phyloP scores from a whole-genome alignment of 345 rosid species.

The Angophora floribunda region DNA sequence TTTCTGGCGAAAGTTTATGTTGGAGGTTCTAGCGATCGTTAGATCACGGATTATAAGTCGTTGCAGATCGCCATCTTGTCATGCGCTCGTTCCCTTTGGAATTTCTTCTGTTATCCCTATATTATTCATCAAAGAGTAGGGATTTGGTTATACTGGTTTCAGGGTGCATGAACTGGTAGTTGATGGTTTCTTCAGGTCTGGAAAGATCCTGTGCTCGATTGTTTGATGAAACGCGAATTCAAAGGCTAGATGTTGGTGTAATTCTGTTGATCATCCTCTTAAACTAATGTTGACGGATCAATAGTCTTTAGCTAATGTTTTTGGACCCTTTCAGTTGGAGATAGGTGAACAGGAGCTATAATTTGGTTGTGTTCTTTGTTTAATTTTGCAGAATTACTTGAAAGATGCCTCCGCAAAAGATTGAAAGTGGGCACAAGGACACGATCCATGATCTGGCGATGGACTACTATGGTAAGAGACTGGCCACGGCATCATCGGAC shows the following conservation, averaged over 20 bases:
- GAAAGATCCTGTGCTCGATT: background rate
- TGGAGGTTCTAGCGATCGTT: background rate
- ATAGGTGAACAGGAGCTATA: background rate
- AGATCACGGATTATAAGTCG: background rate
- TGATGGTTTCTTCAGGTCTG: background rate
- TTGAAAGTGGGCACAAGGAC: slow-evolving; percentile 26
- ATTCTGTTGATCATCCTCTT: background rate
- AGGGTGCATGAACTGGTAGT: background rate
- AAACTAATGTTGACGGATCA: background rate
- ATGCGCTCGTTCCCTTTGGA: background rate
- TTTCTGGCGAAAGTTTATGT: background rate
- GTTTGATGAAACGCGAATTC: background rate
- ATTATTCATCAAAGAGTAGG: background rate
- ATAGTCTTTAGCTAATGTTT: background rate
- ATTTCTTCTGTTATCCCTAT: background rate
- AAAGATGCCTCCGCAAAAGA: slow-evolving; percentile 19
- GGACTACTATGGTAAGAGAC: slow-evolving; percentile 29
- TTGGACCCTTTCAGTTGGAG: background rate
- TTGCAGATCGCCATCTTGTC: background rate
- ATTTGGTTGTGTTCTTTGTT: background rate
- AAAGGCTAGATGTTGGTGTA: background rate
- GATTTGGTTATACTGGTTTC: background rate
- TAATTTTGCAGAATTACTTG: background rate
- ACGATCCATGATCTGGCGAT: slow-evolving; percentile 23
- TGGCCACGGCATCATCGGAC: slow-evolving; percentile 20